phyloP scores from a whole-genome alignment of 208 protist genomes.

The Porcisia deanei region DNA sequence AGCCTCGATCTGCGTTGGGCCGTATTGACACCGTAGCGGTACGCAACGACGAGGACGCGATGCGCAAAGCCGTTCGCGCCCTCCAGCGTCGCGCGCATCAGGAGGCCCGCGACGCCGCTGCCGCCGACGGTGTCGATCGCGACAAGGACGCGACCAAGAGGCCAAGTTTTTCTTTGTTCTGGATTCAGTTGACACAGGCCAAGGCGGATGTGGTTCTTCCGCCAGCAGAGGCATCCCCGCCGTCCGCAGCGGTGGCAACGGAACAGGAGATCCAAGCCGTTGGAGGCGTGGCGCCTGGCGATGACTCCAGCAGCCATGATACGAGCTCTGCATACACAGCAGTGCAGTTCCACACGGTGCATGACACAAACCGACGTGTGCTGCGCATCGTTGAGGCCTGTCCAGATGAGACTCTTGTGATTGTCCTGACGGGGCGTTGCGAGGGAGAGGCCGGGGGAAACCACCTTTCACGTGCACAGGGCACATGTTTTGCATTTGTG shows the following conservation, averaged over 20 bases:
- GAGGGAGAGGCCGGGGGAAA: conserved; percentile 37
- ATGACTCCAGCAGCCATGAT: background rate
- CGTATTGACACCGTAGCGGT: conserved; percentile 58
- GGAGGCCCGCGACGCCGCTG: background rate
- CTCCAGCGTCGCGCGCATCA: conserved; percentile 36
- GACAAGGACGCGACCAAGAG: background rate
- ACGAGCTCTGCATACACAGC: conserved; percentile 25
- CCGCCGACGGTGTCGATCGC: background rate
- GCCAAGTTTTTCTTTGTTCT: conserved; percentile 52
- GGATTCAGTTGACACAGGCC: conserved; percentile 68
- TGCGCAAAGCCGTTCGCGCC: conserved; percentile 67
- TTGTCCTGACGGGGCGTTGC: conserved; percentile 53
- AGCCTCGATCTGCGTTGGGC: background rate
- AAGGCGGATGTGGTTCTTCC: conserved; percentile 50
- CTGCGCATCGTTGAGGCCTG: conserved; percentile 70
- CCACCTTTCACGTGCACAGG: conserved; percentile 52
- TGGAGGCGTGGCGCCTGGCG: background rate
- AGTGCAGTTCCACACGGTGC: conserved; percentile 39
- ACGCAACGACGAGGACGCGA: conserved; percentile 74
- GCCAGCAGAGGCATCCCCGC: background rate
- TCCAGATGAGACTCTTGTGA: conserved; percentile 69
- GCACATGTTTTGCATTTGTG: conserved; percentile 74
- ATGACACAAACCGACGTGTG: conserved; percentile 64
- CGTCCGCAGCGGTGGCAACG: background rate
- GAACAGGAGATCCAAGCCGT: background rate